phyloP scores from a whole-genome alignment of 2,329 filamentous ascomycete species.

The Thelonectria olida region DNA sequence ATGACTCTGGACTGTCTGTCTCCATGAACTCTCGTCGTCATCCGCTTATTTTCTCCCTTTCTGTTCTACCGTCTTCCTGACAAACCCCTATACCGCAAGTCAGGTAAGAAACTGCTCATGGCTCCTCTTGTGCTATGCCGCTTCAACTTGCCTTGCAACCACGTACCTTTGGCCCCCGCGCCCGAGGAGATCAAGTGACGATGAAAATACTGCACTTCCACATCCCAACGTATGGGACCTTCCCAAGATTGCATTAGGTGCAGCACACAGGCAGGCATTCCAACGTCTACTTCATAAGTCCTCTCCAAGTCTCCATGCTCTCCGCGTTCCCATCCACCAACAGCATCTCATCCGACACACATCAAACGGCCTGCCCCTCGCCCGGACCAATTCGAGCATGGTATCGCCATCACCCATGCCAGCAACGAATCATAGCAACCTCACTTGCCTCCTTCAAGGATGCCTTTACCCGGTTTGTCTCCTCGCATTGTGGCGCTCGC shows the following conservation, averaged over 20 bases:
- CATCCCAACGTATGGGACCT: slow-evolving; percentile 15
- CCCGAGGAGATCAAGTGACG: slow-evolving; percentile 30
- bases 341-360: background rate
- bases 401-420: background rate
- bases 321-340: slow-evolving; percentile 2
- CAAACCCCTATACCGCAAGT: too few species aligned
- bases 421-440: slow-evolving; percentile 8
- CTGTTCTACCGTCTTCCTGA: too few species aligned
- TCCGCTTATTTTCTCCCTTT: too few species aligned
- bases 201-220: slow-evolving; percentile 15
- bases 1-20: too few species aligned
- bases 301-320: slow-evolving; percentile 15
- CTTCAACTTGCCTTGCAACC: slow-evolving; percentile 2
- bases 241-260: background rate
- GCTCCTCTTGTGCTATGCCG: background rate
- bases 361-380: background rate
- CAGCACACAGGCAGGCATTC: background rate
- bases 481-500: slow-evolving; percentile 14
- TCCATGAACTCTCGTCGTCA: too few species aligned
- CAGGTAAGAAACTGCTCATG: too few species aligned
- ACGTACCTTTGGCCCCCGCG: slow-evolving; percentile 17
- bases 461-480: slow-evolving; percentile 10
- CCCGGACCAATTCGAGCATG: background rate
- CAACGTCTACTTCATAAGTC: background rate
- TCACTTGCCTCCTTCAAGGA: background rate